Percentiles rank a stretch among this genome's conserved stretches.
phyloP scores from a whole-genome alignment of 2,329 filamentous ascomycete genomes.

The Pseudocercospora crystallina region DNA sequence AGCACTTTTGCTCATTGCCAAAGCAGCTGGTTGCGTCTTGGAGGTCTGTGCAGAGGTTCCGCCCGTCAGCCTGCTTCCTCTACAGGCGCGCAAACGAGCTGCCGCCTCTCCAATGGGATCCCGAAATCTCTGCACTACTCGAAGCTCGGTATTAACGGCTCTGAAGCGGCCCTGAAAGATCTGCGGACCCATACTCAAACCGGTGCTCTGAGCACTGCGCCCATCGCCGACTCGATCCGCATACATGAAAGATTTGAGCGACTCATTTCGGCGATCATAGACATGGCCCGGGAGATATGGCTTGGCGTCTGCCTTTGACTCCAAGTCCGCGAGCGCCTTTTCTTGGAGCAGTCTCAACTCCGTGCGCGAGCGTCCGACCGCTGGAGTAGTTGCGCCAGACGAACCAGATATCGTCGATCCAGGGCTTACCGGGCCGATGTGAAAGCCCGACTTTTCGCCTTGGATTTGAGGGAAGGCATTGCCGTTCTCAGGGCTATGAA shows the following conservation, averaged over 20 bases:
- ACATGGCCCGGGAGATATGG: slow-evolving; percentile 33
- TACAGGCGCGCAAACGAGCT: slow-evolving; percentile 26
- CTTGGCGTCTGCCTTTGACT: slow-evolving; percentile 27
- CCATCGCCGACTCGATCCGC: slow-evolving; percentile 13
- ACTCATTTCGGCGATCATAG: slow-evolving; percentile 36
- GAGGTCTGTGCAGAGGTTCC: slow-evolving; percentile 8
- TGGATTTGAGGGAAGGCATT: slow-evolving; percentile 18
- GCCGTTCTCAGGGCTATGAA: slow-evolving; percentile 32
- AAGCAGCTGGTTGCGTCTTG: slow-evolving; percentile 1
- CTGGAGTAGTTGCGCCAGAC: slow-evolving; percentile 33
- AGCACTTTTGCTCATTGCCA: slow-evolving; percentile 25
- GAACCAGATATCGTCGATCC: slow-evolving; percentile 31
- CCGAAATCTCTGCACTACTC: slow-evolving; percentile 36
- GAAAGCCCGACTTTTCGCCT: slow-evolving; percentile 13
- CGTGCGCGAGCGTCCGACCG: slow-evolving; percentile 32
- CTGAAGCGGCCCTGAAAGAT: slow-evolving; percentile 37
- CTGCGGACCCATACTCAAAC: slow-evolving; percentile 30
- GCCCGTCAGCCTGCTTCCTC: slow-evolving; percentile 19
- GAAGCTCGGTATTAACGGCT: slow-evolving; percentile 35
- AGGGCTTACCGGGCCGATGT: slow-evolving; percentile 30
- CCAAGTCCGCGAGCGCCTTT: slow-evolving; percentile 35
- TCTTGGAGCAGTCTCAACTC: slow-evolving; percentile 34
- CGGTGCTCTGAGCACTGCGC: slow-evolving; percentile 4
- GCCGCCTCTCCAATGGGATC: slow-evolving; percentile 34
- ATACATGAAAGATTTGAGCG: slow-evolving; percentile 33